These are phyloP conservation scores for Calonectria montana DNA, from an alignment of 2,329 filamentous ascomycete species.

Conservation along the genomic window DNA sequence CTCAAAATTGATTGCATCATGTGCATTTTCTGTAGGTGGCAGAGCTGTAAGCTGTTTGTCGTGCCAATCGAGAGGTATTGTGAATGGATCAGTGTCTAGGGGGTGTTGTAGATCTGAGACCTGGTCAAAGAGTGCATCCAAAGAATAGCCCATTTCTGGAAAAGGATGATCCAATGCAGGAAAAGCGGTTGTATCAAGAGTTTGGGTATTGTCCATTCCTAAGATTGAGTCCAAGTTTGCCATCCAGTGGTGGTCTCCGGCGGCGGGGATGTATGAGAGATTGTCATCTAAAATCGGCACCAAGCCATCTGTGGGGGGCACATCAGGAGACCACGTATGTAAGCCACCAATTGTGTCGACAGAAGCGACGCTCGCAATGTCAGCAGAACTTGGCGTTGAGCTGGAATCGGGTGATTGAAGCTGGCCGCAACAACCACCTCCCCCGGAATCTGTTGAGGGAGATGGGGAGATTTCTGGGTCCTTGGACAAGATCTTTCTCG, in stretches of 20 bases:
- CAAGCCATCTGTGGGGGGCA: background rate
- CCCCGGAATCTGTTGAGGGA: background rate
- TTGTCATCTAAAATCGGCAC: background rate
- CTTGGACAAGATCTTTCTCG: background rate
- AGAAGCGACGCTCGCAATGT: background rate
- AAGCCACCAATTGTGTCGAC: background rate
- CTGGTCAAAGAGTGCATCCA: background rate
- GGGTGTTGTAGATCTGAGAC: background rate
- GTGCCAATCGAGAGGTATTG: background rate
- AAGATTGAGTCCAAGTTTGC: background rate
- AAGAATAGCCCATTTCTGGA: background rate
- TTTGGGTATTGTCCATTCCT: too few relatives aligned
- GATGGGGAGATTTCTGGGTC: background rate
- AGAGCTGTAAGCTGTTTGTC: background rate
- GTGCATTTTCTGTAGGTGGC: background rate
- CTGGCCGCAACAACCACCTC: background rate
- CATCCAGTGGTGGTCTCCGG: background rate
- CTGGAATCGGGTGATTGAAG: background rate
- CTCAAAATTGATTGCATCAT: background rate
- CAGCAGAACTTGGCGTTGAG: background rate
- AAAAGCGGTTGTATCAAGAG: background rate
- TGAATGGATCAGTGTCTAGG: background rate
- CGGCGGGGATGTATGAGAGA: background rate
- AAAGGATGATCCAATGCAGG: background rate
- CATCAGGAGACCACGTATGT: background rate